Evolutionary conservation across 495 filamentous ascomycete species (phyloP).

Genomic region (Aspergillus leporis): DNA sequence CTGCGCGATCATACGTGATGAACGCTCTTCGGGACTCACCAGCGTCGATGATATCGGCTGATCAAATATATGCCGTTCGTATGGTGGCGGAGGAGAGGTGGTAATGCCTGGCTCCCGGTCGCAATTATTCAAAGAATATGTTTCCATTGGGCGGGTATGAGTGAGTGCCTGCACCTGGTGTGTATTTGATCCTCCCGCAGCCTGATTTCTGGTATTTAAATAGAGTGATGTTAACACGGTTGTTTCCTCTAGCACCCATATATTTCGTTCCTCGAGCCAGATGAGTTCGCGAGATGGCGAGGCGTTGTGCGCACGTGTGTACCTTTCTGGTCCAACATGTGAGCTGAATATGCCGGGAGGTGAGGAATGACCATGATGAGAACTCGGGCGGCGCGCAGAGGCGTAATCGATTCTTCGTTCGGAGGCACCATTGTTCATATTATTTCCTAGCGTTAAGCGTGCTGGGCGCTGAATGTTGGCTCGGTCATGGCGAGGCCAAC

Average conservation of each 20-base stretch:
- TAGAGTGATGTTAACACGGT: neutral
- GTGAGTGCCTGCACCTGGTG: neutral
- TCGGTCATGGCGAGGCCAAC: conserved; percentile 9
- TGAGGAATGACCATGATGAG: conserved; percentile 8
- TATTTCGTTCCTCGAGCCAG: conserved; percentile 24
- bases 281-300: conserved; percentile 19
- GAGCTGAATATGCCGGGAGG: neutral
- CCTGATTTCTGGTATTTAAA: neutral
- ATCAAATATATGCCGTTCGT: conserved; percentile 23
- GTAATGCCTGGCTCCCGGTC: neutral
- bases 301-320: conserved; percentile 3
- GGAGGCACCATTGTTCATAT: neutral
- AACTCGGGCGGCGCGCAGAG: neutral
- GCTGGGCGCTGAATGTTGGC: neutral
- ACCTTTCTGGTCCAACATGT: neutral
- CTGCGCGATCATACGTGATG: neutral
- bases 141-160: conserved; percentile 7
- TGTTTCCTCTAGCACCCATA: conserved; percentile 18
- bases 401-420: neutral
- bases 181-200: neutral
- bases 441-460: neutral
- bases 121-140: neutral
- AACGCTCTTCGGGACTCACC: neutral
- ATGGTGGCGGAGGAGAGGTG: conserved; percentile 20
- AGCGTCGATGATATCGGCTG: conserved; percentile 3